phyloP scores from a whole-genome alignment of 768 basidiomycete genomes.

The Collybiopsis luxurians region DNA sequence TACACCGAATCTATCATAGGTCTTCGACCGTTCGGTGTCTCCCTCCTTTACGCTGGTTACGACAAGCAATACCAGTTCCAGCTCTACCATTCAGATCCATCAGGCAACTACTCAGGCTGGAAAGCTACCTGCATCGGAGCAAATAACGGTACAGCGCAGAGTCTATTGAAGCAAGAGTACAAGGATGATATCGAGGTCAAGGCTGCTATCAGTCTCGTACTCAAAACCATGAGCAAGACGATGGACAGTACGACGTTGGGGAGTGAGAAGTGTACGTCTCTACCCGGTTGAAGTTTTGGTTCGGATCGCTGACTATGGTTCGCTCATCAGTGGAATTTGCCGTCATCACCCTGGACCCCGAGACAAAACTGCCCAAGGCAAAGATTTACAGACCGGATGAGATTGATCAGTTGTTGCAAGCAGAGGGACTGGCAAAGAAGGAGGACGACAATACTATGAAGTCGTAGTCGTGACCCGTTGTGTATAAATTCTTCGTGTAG shows the following conservation, averaged over 20 bases:
- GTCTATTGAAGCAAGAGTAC: conserved; percentile 96
- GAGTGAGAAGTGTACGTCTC: conserved; percentile 80
- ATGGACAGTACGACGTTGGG: conserved; percentile 98
- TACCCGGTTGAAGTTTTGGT: no score
- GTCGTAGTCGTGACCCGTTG: conserved; percentile 37
- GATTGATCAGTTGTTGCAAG: conserved; percentile 77
- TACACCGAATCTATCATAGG: no score
- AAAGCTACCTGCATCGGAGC: conserved; percentile 99
- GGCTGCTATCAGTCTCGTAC: conserved; percentile 87
- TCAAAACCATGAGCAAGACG: conserved; percentile 98
- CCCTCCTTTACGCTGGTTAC: conserved; percentile 93
- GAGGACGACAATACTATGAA: conserved; percentile 83
- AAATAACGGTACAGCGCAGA: conserved; percentile 95
- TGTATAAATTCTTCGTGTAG: neutral
- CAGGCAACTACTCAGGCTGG: conserved; percentile 98
- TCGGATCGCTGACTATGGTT: neutral
- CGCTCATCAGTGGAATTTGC: conserved; percentile 84
- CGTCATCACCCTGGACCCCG: conserved; percentile 81
- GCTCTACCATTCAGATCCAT: conserved; percentile 97
- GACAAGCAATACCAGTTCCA: conserved; percentile 97
- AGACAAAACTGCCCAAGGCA: conserved; percentile 74
- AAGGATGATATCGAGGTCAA: conserved; percentile 91
- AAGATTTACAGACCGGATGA: conserved; percentile 91
- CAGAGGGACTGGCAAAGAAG: conserved; percentile 86
- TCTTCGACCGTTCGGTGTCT: conserved; percentile 97